Base-by-base conservation (phyloP, 352 stramenopile genomes). In the Lagenidium giganteum region DNA sequence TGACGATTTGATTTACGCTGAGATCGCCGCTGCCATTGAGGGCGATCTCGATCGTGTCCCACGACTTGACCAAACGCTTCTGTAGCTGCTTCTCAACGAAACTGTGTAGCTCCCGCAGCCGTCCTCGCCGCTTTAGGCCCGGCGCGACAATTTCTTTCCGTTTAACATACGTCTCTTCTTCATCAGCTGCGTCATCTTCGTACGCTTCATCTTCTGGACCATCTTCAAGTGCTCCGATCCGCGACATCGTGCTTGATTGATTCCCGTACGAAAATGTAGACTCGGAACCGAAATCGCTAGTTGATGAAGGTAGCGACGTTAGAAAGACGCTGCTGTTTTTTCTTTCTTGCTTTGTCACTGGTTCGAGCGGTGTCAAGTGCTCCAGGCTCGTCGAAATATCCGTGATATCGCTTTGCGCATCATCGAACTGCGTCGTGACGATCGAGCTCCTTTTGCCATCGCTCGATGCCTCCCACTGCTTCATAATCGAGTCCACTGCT, bases 1-100 rank as follows among this genome's bases (percentile, higher is more conserved):
- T 80, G 21, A 73, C 43, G 38, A 83, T 76, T 40, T 83, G 70
- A 3, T 54, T 41, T 4, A 64, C 35, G 0, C 64, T 80, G 54
- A 83, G 70, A 14, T 78, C 64, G 0, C 67, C 67, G 33, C 64
- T 76, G 1, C 64, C 65, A 1, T 58, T 57, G 47, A 83, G 76
- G 16, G 70, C 64, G 32, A 73, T 61, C 45, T 83, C 64, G 37
- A 83, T 80, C 3, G 64, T 69, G 30, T 76, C 70, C 70, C 67
- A 80, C 25, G 61, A 72, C 29, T 58, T 67, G 27, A 69, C 61
- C 31, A 83, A 46, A 14, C 70, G 54, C 32, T 76, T 77, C 46
- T 78, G 64, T 1, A 83, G 43, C 34, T 79, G 67, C 2, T 58
- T 65, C n/a, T 67, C 54, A 16, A 80, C 64, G 50, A 76, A 83